phyloP scores from a whole-genome alignment of 306 rosid species.

The Pyrus betulifolia region DNA sequence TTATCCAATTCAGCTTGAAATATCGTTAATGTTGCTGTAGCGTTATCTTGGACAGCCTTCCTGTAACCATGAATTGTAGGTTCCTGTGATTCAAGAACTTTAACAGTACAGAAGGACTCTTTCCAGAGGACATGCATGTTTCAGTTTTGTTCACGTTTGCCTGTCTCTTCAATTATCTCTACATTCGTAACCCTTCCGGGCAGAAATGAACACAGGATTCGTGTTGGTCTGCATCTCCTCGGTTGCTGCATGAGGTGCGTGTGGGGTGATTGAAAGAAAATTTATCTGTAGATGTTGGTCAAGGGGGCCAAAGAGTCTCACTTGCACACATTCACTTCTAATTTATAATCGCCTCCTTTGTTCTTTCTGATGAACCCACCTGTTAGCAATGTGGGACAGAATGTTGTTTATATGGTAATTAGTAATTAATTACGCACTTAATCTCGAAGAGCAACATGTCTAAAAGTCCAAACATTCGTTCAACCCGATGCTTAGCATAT shows the following conservation, averaged over 20 bases:
- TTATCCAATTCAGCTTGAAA: background rate
- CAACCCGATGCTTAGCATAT: background rate
- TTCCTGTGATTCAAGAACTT: too few species aligned
- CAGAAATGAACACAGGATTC: background rate
- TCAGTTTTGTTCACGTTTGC: background rate
- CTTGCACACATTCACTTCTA: background rate
- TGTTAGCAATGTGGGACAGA: background rate
- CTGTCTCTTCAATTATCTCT: background rate
- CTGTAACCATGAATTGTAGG: background rate
- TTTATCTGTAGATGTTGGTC: background rate
- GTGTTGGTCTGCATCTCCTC: background rate
- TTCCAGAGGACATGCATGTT: too few species aligned
- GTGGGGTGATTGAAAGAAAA: background rate
- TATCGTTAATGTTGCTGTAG: background rate
- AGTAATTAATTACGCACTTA: background rate
- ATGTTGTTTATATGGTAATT: background rate
- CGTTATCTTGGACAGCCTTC: background rate
- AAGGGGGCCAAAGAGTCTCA: background rate
- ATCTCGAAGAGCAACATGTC: background rate
- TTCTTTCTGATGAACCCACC: background rate
- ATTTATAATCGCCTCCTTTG: background rate
- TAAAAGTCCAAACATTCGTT: background rate
- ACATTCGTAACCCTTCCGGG: background rate
- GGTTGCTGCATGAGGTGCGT: background rate
- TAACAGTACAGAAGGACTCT: too few species aligned